These are phyloP conservation scores for Pelagophyceae sp. DNA, from an alignment of 352 stramenopile species.

Conservation along the genomic window DNA sequence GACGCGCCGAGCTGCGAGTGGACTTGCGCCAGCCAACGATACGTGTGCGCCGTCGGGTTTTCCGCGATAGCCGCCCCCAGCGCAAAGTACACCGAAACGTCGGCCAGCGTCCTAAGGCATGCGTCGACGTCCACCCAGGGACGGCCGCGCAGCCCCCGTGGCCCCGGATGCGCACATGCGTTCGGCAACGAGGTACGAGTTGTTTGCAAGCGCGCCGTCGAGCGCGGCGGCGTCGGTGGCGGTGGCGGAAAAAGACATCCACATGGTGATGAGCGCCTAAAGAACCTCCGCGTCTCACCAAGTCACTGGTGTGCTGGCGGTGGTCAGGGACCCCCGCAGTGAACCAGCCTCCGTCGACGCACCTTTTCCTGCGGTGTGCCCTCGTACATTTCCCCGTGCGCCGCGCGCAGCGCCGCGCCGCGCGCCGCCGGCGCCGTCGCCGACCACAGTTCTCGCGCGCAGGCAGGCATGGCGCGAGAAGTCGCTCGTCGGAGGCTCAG, in stretches of 20 bases:
- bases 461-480: too few relatives aligned
- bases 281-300: too few relatives aligned
- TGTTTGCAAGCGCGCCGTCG: background rate
- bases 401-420: too few relatives aligned
- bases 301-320: too few relatives aligned
- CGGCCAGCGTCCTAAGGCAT: slow-evolving; percentile 22
- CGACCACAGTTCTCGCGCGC: too few relatives aligned
- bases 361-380: background rate
- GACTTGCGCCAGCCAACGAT: slow-evolving; percentile 23
- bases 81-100: background rate
- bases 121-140: too few relatives aligned
- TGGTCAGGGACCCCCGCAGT: too few relatives aligned
- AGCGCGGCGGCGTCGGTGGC: background rate
- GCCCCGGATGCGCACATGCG: too few relatives aligned
- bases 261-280: background rate
- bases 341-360: too few relatives aligned
- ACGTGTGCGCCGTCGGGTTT: background rate
- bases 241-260: background rate
- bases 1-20: background rate
- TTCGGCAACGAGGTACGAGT: slow-evolving; percentile 10
- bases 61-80: background rate
- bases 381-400: background rate
- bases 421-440: too few relatives aligned
- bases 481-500: too few relatives aligned
- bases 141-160: too few relatives aligned